phyloP scores from a whole-genome alignment of 495 filamentous ascomycete genomes.

The Aspergillus affinis region DNA sequence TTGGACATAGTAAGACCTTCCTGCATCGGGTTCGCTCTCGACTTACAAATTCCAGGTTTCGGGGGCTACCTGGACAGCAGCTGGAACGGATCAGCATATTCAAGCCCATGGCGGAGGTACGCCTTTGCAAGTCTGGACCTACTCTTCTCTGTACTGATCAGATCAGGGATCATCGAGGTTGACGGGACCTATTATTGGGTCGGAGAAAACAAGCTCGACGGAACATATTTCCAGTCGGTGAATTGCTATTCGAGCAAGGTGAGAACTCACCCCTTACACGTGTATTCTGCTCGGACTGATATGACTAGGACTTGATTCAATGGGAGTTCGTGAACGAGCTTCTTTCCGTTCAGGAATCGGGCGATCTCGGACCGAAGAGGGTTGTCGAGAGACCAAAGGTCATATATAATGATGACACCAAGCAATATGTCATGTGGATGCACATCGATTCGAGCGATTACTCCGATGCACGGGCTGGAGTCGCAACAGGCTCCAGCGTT shows the following conservation, averaged over 20 bases:
- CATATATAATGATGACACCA: conserved; percentile 54
- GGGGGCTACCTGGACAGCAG: conserved; percentile 21
- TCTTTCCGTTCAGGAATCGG: conserved; percentile 46
- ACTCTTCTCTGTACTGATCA: no score
- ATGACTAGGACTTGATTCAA: conserved; percentile 49
- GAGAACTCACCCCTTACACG: background rate
- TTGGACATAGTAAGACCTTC: background rate
- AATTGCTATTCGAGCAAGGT: conserved; percentile 51
- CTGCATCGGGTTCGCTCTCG: background rate
- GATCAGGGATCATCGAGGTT: conserved; percentile 46
- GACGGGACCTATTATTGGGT: conserved; percentile 59
- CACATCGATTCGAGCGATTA: conserved; percentile 65
- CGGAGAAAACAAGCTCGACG: conserved; percentile 65
- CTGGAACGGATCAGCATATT: conserved; percentile 41
- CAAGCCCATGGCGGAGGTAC: conserved; percentile 52
- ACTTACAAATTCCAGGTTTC: conserved; percentile 5
- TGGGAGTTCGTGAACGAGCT: conserved; percentile 60
- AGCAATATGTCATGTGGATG: conserved; percentile 61
- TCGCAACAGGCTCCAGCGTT: conserved; percentile 56
- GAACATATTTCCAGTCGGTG: conserved; percentile 57
- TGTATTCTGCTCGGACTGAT: background rate
- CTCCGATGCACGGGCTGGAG: conserved; percentile 62
- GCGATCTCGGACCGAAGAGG: conserved; percentile 61
- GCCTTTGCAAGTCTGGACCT: background rate
- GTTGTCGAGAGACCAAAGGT: conserved; percentile 68